Percentiles rank a stretch among this genome's conserved stretches.
These are phyloP conservation scores for Aspergillus biplanus DNA, from an alignment of 495 filamentous ascomycete genomes.

Conservation along the genomic window DNA sequence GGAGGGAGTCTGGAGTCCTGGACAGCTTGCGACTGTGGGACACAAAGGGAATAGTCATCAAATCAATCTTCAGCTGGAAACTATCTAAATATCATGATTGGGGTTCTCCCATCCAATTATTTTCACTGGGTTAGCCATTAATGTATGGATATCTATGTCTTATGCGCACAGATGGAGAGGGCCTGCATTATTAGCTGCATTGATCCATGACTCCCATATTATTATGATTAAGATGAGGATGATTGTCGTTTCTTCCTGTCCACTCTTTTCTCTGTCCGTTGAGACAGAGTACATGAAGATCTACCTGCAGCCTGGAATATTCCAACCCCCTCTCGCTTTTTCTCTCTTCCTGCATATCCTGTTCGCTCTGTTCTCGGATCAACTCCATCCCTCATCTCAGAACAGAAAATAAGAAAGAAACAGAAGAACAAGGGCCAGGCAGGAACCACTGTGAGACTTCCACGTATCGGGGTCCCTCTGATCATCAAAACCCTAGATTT, in stretches of 20 bases:
- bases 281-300: slow-evolving; percentile 2
- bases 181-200: slow-evolving; percentile 5
- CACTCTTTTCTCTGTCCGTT: background rate
- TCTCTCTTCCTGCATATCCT: background rate
- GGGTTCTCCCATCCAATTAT: slow-evolving; percentile 2
- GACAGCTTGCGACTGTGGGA: background rate
- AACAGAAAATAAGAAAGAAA: slow-evolving; percentile 1
- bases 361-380: background rate
- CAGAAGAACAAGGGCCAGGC: background rate
- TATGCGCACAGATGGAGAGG: slow-evolving; percentile 4
- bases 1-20: background rate
- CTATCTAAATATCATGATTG: background rate
- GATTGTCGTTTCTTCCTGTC: background rate
- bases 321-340: slow-evolving; percentile 1
- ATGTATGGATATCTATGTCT: background rate
- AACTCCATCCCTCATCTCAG: background rate
- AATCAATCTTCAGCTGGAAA: background rate
- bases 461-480: slow-evolving; percentile 12
- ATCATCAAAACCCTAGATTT: slow-evolving; percentile 6
- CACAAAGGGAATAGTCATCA: too few relatives aligned
- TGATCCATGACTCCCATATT: background rate
- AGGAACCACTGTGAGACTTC: slow-evolving; percentile 1
- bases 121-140: background rate
- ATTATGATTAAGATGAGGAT: background rate
- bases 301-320: slow-evolving; percentile 5